These are phyloP conservation scores for Cerrena zonata DNA, from an alignment of 1,284 basidiomycete genomes.

Conservation along the genomic window DNA sequence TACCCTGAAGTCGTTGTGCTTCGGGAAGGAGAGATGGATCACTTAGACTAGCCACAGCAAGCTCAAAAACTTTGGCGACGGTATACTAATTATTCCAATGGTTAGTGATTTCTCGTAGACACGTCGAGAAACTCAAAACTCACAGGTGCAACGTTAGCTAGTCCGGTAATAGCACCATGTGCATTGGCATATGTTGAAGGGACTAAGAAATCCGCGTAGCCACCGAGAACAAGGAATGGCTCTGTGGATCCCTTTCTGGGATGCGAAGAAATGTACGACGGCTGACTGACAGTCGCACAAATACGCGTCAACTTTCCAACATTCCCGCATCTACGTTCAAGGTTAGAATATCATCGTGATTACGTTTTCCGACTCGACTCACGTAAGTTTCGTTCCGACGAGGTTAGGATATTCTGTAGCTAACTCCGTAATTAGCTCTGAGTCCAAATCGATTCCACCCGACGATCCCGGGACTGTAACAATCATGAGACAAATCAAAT, in stretches of 20 bases:
- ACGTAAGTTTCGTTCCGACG: slow-evolving; percentile 85
- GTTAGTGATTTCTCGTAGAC: slow-evolving; percentile 10
- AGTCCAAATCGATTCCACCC: slow-evolving; percentile 81
- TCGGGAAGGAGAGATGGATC: slow-evolving; percentile 57
- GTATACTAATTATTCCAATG: slow-evolving; percentile 40
- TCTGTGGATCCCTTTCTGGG: slow-evolving; percentile 61
- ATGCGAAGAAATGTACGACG: slow-evolving; percentile 49
- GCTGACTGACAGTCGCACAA: slow-evolving; percentile 58
- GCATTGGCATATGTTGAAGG: slow-evolving; percentile 42
- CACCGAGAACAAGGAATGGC: slow-evolving; percentile 60
- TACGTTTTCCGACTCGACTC: slow-evolving; percentile 26
- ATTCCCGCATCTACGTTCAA: slow-evolving; percentile 65
- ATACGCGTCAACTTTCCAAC: slow-evolving; percentile 87
- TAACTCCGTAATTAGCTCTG: slow-evolving; percentile 77
- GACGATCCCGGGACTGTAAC: slow-evolving; percentile 70
- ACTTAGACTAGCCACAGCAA: slow-evolving; percentile 48
- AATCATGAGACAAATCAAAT: no score
- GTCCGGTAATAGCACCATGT: slow-evolving; percentile 54
- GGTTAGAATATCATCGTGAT: not conserved
- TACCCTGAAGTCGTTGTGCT: slow-evolving; percentile 73
- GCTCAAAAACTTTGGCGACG: slow-evolving; percentile 57
- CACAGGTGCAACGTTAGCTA: slow-evolving; percentile 48
- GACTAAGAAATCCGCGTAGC: slow-evolving; percentile 52
- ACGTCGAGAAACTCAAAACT: slow-evolving; percentile 17
- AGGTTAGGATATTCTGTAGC: slow-evolving; percentile 68